These are phyloP conservation scores for Fonsecaea nubica DNA, from an alignment of 2,329 filamentous ascomycete species.

Conservation along the genomic window DNA sequence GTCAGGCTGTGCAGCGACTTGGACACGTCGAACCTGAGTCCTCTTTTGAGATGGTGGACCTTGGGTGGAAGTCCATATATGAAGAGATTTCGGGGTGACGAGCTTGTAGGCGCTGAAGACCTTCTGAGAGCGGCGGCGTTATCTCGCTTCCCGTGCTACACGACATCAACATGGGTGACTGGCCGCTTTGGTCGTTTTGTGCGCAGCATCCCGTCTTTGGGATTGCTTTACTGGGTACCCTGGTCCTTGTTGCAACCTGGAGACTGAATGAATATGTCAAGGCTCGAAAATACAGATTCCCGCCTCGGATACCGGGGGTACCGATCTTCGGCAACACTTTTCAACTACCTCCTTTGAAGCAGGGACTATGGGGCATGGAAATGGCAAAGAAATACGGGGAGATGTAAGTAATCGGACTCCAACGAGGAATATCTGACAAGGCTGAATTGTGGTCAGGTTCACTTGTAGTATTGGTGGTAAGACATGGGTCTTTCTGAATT, in stretches of 20 bases:
- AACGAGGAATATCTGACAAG: not conserved
- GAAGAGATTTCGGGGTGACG: not conserved
- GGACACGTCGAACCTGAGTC: not conserved
- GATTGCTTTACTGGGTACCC: not conserved
- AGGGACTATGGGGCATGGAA: constrained; percentile 31
- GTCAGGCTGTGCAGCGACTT: constrained; percentile 2
- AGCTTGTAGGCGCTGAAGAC: not conserved
- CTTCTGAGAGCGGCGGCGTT: not conserved
- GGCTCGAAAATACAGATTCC: constrained; percentile 30
- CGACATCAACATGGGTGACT: not conserved
- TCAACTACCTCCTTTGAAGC: constrained; percentile 33
- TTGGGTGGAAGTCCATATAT: not conserved
- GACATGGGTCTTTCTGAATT: constrained; percentile 34
- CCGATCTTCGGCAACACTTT: constrained; percentile 35
- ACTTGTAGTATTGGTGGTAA: constrained; percentile 31
- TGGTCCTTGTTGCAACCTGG: constrained; percentile 11
- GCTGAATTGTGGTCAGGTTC: constrained; percentile 22
- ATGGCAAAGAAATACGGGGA: constrained; percentile 34
- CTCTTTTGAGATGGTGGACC: not conserved
- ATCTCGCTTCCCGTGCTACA: not conserved
- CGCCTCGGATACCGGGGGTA: constrained; percentile 30
- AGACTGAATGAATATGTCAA: not conserved
- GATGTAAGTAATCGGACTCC: constrained; percentile 21
- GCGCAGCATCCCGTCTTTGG: constrained; percentile 6
- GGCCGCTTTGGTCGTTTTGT: not conserved